Conservation (phyloP, 1,139 yeast species). For the Scheffersomyces lignicola region DNA sequence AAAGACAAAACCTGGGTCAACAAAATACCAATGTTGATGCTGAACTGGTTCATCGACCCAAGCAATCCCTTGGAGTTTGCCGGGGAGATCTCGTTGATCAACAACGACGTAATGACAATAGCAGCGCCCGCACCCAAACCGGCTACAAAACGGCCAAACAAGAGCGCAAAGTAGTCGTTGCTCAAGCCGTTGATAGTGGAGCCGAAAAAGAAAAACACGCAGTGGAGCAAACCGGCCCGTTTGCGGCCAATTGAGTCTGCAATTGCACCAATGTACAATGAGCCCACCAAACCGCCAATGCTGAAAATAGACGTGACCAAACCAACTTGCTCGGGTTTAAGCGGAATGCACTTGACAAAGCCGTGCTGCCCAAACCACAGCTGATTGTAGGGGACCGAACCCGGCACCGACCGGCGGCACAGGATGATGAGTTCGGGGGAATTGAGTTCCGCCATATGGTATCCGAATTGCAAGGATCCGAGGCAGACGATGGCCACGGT, state of each 20-base stretch:
- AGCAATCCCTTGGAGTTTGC: conserved; percentile 64
- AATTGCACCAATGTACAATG: conserved; percentile 68
- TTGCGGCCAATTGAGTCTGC: conserved; percentile 72
- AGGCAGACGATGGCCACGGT: conserved; percentile 38
- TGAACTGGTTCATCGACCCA: conserved; percentile 87
- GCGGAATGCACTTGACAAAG: conserved; percentile 51
- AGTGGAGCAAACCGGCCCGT: conserved; percentile 55
- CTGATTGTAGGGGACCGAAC: conserved; percentile 26
- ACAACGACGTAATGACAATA: conserved; percentile 80
- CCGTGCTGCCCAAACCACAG: conserved; percentile 43
- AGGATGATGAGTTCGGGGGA: conserved; percentile 45
- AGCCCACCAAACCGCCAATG: conserved; percentile 83
- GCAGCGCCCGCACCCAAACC: conserved; percentile 90
- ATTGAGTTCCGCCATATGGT: conserved; percentile 52
- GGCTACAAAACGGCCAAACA: conserved; percentile 71
- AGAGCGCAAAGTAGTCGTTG: conserved; percentile 41
- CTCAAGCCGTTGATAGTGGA: conserved; percentile 61
- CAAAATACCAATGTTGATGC: conserved; percentile 81
- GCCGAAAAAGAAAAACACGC: conserved; percentile 62
- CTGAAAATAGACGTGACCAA: conserved; percentile 81
- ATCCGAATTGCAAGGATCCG: conserved; percentile 50
- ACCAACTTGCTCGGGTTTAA: conserved; percentile 69
- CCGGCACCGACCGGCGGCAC: conserved; percentile 35
- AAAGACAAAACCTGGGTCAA: conserved; percentile 75
- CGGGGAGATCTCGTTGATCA: conserved; percentile 80